A percentile compares a stretch with the other conserved stretches of the same genome.
Evolutionary conservation across 176 grass and related monocot species (phyloP).

Genomic region (Cenchrus americanus): DNA sequence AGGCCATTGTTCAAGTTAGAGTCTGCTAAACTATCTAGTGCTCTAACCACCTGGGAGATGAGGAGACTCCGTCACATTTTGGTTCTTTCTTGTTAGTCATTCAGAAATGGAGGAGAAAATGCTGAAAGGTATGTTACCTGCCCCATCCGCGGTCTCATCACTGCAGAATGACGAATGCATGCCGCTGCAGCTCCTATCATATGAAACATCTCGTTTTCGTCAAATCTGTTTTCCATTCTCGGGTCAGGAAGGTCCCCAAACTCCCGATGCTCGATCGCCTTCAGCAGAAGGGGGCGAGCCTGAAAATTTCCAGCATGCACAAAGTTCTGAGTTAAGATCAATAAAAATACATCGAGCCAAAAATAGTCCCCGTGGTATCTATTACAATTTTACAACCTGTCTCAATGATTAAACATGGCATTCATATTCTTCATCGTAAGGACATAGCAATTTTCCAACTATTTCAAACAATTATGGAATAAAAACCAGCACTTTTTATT

Average conservation of each 20-base stretch:
- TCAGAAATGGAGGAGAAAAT: constrained; percentile 4
- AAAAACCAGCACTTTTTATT: background rate
- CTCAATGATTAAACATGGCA: background rate
- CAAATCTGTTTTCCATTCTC: constrained; percentile 70
- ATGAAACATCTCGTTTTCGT: constrained; percentile 71
- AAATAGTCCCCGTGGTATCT: background rate
- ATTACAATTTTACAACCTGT: background rate
- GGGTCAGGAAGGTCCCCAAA: constrained; percentile 78
- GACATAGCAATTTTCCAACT: background rate
- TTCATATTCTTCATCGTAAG: background rate
- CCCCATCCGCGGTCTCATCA: constrained; percentile 89
- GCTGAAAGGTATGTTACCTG: constrained; percentile 64
- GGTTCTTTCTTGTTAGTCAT: background rate
- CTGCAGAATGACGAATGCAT: constrained; percentile 82
- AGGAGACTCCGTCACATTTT: constrained; percentile 26
- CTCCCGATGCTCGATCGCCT: constrained; percentile 70
- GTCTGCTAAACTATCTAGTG: constrained; percentile 90
- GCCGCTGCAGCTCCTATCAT: constrained; percentile 97
- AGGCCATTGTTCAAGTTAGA: constrained; percentile 91
- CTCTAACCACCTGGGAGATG: constrained; percentile 82
- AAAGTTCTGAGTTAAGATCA: constrained; percentile 28
- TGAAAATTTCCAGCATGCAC: constrained; percentile 46
- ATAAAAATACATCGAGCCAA: background rate
- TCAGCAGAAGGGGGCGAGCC: constrained; percentile 74
- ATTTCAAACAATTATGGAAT: constrained; percentile 24